Base-by-base conservation (phyloP, 768 basidiomycete species). In the Suillus placidus region DNA sequence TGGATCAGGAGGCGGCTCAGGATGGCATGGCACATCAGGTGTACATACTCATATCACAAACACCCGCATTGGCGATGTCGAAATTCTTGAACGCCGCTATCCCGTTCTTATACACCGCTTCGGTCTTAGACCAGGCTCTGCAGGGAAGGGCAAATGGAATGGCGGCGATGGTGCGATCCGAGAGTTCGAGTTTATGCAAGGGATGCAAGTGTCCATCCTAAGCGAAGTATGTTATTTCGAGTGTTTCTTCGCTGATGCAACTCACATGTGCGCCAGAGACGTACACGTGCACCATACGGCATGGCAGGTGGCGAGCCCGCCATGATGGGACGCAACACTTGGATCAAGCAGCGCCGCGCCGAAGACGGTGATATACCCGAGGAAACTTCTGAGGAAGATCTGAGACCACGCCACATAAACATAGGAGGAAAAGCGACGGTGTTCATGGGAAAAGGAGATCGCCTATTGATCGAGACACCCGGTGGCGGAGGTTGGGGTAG, bases 41-140 rank as follows among this genome's bases (percentile, higher is more conserved):
- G 92, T 97, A 2, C 95, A 97, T 75, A 95, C 94, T 2, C 93
- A 95, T 72, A 95, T 95, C 70, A 95, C 95, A 0, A 95, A 95
- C 76, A 95, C 94, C 12, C 88, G 94, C 13, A 95, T 95, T 51
- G 94, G 94, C 26, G 96, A 98, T 71, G 90, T 95, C 42, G 96
- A 98, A 74, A 91, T 97, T 71, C 84, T 98, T 42, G 96, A 98
- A 74, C 86, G 95, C 57, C 88, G 96, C 52, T 98, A 97, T 75
- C 95, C 96, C 0, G 88, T 97, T n/a, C 80, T 97, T 69, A 70
- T 98, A 18, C 93, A 92, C 73, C 87, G 85, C 71, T 97, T 97
- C 74, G 91, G 88, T 6, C 74, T 95, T 55, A 85, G 94, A 30
- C 73, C 82, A 18, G 88, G 84, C 52, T 91, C 89, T 10, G 92